Percentiles rank a stretch among this genome's conserved stretches.
Conservation (phyloP, 129 eudicot genomes). For the Pulicaria dysenterica region DNA sequence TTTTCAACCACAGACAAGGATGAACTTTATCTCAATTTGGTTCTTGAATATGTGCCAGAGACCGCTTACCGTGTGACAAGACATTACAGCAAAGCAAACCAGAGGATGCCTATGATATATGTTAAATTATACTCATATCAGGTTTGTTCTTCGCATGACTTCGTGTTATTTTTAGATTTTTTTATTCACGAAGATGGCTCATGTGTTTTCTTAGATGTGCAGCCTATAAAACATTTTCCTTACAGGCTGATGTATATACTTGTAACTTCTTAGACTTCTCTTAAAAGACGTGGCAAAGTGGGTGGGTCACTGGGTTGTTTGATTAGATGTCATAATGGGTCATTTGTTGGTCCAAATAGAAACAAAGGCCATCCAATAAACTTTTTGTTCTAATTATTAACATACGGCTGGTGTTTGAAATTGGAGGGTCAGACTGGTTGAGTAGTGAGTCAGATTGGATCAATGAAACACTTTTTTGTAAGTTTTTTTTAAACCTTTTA, state of each 20-base stretch:
- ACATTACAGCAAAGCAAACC: conserved; percentile 72
- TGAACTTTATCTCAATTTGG: conserved; percentile 70
- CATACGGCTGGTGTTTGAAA: no score
- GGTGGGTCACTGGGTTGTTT: not conserved
- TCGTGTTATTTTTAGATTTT: not conserved
- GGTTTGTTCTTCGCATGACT: conserved; percentile 39
- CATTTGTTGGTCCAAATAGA: not conserved
- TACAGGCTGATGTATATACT: not conserved
- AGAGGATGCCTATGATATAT: conserved; percentile 80
- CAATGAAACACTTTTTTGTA: not conserved
- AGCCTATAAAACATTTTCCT: not conserved
- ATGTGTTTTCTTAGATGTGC: conserved; percentile 10
- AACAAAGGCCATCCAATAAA: not conserved
- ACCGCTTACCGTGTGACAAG: conserved; percentile 65
- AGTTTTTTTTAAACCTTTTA: not conserved
- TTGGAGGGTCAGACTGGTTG: no score
- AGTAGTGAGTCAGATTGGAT: not conserved
- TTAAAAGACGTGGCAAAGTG: not conserved
- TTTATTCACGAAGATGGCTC: conserved; percentile 1
- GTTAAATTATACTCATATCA: conserved; percentile 74
- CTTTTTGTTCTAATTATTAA: no score
- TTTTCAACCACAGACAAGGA: conserved; percentile 73
- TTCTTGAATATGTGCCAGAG: conserved; percentile 69
- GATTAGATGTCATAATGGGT: not conserved
- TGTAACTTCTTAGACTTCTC: not conserved